Evolutionary conservation across 306 rosid genomes (phyloP).

Genomic region (Vicia faba): DNA sequence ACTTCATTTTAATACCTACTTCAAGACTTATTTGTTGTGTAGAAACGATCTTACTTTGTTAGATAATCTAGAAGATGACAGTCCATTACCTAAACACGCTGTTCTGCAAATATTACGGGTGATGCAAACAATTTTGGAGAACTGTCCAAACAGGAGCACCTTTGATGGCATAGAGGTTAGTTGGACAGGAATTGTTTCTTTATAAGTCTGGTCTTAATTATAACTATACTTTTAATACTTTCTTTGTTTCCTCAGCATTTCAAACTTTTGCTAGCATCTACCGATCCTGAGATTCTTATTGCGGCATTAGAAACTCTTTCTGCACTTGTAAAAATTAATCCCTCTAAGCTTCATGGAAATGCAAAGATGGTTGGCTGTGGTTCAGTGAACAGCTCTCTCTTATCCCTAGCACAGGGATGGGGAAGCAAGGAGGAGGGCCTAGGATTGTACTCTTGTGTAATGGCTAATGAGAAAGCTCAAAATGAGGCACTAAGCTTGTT

Average conservation of each 20-base stretch:
- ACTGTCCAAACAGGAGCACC: conserved; percentile 92
- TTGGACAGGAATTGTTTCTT: conserved; percentile 30
- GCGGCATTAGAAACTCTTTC: conserved; percentile 92
- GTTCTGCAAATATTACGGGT: conserved; percentile 91
- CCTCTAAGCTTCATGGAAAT: conserved; percentile 96
- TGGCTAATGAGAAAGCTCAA: conserved; percentile 84
- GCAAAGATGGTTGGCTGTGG: conserved; percentile 94
- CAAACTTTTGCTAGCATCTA: conserved; percentile 90
- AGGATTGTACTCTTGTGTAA: conserved; percentile 89
- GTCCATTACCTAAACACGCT: conserved; percentile 89
- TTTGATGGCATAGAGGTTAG: conserved; percentile 98
- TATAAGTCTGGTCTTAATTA: neutral
- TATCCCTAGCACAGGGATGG: conserved; percentile 99
- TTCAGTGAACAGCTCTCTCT: conserved; percentile 81
- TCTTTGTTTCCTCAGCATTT: conserved; percentile 70
- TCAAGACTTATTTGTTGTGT: conserved; percentile 84
- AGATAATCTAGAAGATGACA: conserved; percentile 86
- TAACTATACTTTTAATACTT: conserved; percentile 30
- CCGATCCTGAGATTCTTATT: conserved; percentile 93
- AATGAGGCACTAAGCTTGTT: conserved; percentile 80
- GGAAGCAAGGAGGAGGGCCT: conserved; percentile 99
- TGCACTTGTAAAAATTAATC: conserved; percentile 90
- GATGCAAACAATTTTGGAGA: conserved; percentile 92
- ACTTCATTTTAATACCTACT: conserved; percentile 91
- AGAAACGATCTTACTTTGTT: conserved; percentile 92